Conservation (phyloP, 306 rosid genomes). For the Senna tora region DNA sequence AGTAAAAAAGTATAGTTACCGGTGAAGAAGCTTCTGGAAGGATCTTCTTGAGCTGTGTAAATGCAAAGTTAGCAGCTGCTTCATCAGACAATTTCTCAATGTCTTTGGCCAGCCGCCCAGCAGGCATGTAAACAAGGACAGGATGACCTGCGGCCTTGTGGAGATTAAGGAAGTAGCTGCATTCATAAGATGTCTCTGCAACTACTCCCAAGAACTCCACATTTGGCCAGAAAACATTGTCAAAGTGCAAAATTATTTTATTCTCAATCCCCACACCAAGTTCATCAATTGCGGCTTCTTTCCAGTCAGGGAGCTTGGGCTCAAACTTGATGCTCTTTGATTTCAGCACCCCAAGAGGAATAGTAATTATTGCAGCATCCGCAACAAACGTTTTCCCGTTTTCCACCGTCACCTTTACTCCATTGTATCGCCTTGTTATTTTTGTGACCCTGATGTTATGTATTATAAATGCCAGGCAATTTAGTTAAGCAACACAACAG, state of each 20-base stretch:
- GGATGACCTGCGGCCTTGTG: conserved; percentile 93
- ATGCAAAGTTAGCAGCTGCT: conserved; percentile 91
- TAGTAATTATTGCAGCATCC: conserved; percentile 86
- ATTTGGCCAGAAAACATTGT: conserved; percentile 95
- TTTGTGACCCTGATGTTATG: conserved; percentile 79
- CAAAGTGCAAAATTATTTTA: conserved; percentile 86
- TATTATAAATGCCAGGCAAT: conserved; percentile 25
- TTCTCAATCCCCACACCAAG: conserved; percentile 96
- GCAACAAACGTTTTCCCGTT: conserved; percentile 79
- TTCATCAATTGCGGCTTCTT: conserved; percentile 84
- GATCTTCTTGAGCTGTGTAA: conserved; percentile 75
- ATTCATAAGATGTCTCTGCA: conserved; percentile 87
- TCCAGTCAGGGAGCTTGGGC: conserved; percentile 98
- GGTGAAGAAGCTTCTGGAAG: conserved; percentile 96
- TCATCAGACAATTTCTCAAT: conserved; percentile 99
- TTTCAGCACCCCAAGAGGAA: conserved; percentile 95
- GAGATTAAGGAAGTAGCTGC: conserved; percentile 99
- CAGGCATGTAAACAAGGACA: conserved; percentile 98
- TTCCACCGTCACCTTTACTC: conserved; percentile 79
- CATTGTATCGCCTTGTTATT: conserved; percentile 68
- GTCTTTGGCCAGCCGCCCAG: conserved; percentile 98
- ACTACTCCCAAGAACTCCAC: conserved; percentile 98
- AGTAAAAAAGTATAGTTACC: conserved; percentile 45
- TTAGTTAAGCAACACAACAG: conserved; percentile 27
- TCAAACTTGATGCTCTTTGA: conserved; percentile 74